Evolutionary conservation across 805 yeast species (phyloP), one percentile per base, ranked within the genome.

Genomic region (Wickerhamomyces subpelliculosus): DNA sequence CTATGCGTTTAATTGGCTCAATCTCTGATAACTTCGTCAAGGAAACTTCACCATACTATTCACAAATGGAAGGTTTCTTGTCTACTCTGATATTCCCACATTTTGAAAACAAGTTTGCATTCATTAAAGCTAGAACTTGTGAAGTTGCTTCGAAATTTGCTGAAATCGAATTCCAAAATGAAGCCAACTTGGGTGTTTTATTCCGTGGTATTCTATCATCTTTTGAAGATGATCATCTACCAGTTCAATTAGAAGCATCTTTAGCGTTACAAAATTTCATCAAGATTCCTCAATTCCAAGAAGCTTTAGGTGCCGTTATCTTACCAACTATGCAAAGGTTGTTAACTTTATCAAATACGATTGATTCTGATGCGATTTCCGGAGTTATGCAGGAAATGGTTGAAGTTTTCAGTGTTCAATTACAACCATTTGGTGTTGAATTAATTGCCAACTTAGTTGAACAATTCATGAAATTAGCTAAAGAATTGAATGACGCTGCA

Each of bases 351-450:
- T 80, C 95, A 4, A 81, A 85, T 52, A 79, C 80, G 41, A 77
- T 89, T 46, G 98, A 90, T 52, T 78, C 83, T 41, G 98, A 93
- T 54, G 75, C 88, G 2, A 72, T 93, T 22, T 78, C 95, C 18
- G 84, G 82, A 19, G 96, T 90, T 7, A 87, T 90, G 82, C 97
- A 90, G 66, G 96, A 89, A 51, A 82, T 93, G 56, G 97, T 90
- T 23, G 96, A 89, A 54, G 77, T 75, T 41, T 93, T 83, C 60
- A 73, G 95, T 5, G 84, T 80, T 46, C 94, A 90, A 60, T 68
- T 90, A 48, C 93, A 88, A 43, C 97, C 98, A 14, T 90, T 85
- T 58, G 90, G 95, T 27, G 68, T 77, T n/a, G 81, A 82, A 41
- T 61, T 84, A 39, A 75, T 78, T 56, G 61, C 54, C 56, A 73